Conservation (phyloP, 2,329 filamentous ascomycete species). For the Periconia macrospinosa region DNA sequence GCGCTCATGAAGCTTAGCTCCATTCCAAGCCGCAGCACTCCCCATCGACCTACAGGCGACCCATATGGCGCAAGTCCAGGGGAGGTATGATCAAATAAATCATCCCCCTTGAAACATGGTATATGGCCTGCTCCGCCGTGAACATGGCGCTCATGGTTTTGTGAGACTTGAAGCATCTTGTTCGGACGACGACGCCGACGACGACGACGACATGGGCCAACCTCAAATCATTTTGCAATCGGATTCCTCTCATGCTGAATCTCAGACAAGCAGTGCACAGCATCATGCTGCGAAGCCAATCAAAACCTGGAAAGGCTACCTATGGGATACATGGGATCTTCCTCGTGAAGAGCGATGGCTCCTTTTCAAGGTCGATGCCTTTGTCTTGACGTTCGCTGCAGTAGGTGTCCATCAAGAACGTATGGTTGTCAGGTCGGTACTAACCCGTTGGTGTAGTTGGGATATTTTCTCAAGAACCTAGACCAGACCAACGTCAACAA, state of each 20-base stretch:
- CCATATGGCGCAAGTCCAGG: not conserved
- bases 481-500: conserved; percentile 1
- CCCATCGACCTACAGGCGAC: not conserved
- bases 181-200: too few relatives aligned
- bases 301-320: conserved; percentile 2
- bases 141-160: not conserved
- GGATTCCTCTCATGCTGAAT: not conserved
- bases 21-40: too few relatives aligned
- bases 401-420: not conserved
- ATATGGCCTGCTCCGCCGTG: not conserved
- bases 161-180: not conserved
- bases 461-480: conserved; percentile 3
- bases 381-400: conserved; percentile 3
- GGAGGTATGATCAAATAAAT: not conserved
- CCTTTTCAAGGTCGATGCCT: conserved; percentile 3
- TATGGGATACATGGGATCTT: conserved; percentile 4
- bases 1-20: too few relatives aligned
- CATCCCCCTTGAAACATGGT: not conserved
- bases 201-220: not conserved
- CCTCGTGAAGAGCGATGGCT: not conserved
- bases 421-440: not conserved
- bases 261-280: not conserved
- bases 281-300: not conserved
- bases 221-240: not conserved
- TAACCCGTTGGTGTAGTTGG: not conserved